A percentile compares a stretch with the other conserved stretches of the same genome.
These are phyloP conservation scores for Mortierella sp. DNA, from an alignment of 371 early-diverging fungal genomes.

Conservation along the genomic window DNA sequence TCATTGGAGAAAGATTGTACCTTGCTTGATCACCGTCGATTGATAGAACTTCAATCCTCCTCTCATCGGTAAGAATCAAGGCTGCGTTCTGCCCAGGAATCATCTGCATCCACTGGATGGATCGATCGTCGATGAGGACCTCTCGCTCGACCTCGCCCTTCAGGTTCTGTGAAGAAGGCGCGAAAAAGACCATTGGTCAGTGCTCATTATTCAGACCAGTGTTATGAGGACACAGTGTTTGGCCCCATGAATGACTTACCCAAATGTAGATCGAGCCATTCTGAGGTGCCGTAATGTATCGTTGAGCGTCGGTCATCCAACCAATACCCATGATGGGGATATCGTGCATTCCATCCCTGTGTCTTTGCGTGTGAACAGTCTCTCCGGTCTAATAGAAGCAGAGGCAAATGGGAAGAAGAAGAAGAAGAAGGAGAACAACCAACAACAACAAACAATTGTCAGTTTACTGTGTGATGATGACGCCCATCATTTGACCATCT, in stretches of 20 bases:
- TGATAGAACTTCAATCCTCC: constrained; percentile 13
- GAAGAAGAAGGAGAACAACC: neutral
- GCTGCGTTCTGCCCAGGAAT: constrained; percentile 25
- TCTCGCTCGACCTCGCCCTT: constrained; percentile 25
- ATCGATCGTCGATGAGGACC: constrained; percentile 1
- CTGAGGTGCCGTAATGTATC: constrained; percentile 23
- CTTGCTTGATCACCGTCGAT: constrained; percentile 18
- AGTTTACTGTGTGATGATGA: too few species aligned
- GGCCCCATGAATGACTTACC: constrained; percentile 34
- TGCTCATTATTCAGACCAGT: too few species aligned
- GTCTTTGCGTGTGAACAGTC: constrained; percentile 18
- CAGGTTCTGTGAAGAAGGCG: constrained; percentile 18
- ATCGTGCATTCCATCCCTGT: constrained; percentile 8
- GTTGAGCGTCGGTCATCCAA: constrained; percentile 34
- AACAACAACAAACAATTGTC: neutral
- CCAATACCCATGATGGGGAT: constrained; percentile 20
- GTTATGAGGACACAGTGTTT: too few species aligned
- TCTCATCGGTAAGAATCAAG: constrained; percentile 4
- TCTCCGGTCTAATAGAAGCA: constrained; percentile 24
- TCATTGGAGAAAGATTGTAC: constrained; percentile 3
- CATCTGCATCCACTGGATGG: constrained; percentile 19
- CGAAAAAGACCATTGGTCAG: too few species aligned
- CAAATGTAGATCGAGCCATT: constrained; percentile 22
- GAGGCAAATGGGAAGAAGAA: neutral
- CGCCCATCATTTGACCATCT: too few species aligned